Evolutionary conservation across 2,329 filamentous ascomycete genomes (phyloP).

Genomic region (Colletotrichum aenigma): DNA sequence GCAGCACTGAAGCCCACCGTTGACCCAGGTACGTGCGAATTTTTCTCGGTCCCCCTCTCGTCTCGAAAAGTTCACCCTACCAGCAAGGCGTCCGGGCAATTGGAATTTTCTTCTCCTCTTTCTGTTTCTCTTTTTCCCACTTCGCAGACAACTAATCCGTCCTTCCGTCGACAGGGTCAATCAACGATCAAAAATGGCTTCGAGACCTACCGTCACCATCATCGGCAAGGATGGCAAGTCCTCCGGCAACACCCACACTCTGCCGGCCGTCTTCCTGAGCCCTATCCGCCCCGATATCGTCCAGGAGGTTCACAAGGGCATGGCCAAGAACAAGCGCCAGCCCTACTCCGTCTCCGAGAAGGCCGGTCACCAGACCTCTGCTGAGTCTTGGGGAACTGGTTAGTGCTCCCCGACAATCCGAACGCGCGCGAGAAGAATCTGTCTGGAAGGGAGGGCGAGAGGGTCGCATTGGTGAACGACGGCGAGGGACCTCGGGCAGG

Average conservation of each 20-base stretch:
- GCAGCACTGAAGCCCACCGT: slow-evolving; percentile 36
- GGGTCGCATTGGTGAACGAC: neutral
- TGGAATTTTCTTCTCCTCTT: neutral
- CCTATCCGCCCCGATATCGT: slow-evolving; percentile 99
- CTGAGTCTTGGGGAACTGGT: slow-evolving; percentile 99
- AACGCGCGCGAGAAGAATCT: neutral
- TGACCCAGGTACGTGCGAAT: slow-evolving; percentile 38
- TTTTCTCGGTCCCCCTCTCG: neutral
- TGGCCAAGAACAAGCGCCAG: slow-evolving; percentile 99
- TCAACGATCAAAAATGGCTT: slow-evolving; percentile 72
- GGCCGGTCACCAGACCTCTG: slow-evolving; percentile 99
- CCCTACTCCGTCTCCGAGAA: slow-evolving; percentile 99
- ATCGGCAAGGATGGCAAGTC: slow-evolving; percentile 94
- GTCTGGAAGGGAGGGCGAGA: neutral
- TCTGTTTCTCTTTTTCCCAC: neutral
- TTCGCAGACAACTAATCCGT: slow-evolving; percentile 18
- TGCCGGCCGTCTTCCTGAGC: slow-evolving; percentile 95
- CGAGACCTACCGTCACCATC: slow-evolving; percentile 96
- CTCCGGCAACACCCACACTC: slow-evolving; percentile 86
- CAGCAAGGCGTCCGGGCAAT: slow-evolving; percentile 8
- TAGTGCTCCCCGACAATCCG: slow-evolving; percentile 46
- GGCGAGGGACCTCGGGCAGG: slow-evolving; percentile 11
- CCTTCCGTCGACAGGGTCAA: slow-evolving; percentile 15
- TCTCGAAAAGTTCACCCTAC: neutral
- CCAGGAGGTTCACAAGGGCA: slow-evolving; percentile 97